These are phyloP conservation scores for Ophioceras dolichostomum DNA, from an alignment of 2,329 filamentous ascomycete species.

Conservation along the genomic window DNA sequence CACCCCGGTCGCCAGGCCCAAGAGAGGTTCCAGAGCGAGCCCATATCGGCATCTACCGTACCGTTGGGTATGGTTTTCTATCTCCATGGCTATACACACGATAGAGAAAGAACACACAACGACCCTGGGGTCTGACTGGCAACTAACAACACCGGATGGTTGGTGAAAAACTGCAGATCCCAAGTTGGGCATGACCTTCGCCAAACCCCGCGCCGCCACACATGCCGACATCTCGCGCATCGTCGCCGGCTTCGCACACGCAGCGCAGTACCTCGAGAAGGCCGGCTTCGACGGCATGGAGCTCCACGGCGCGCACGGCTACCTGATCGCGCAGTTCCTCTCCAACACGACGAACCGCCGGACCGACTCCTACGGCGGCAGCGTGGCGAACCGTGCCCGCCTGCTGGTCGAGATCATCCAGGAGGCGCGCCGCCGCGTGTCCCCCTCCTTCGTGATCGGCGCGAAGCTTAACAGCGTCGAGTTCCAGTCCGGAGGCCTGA, in stretches of 20 bases:
- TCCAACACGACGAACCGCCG: constrained; percentile 33
- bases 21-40: constrained; percentile 17
- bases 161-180: too few species aligned
- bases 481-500: constrained; percentile 40
- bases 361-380: constrained; percentile 36
- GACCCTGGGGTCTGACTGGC: neutral
- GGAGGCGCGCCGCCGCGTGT: constrained; percentile 17
- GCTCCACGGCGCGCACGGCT: constrained; percentile 40
- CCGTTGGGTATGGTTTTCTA: constrained; percentile 11
- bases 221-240: constrained; percentile 41
- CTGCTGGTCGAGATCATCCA: constrained; percentile 30
- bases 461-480: constrained; percentile 48
- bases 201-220: constrained; percentile 38
- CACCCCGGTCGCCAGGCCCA: constrained; percentile 47
- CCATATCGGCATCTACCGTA: constrained; percentile 23
- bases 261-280: constrained; percentile 48
- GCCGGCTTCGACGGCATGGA: constrained; percentile 45
- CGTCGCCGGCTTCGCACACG: constrained; percentile 49
- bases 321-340: constrained; percentile 40
- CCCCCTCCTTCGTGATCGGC: constrained; percentile 26
- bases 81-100: too few species aligned
- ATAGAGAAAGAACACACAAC: neutral
- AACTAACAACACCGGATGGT: too few species aligned
- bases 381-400: constrained; percentile 28
- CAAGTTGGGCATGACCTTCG: constrained; percentile 19